Base-by-base conservation (phyloP, 2,329 filamentous ascomycete genomes). In the Penicillium sp. region DNA sequence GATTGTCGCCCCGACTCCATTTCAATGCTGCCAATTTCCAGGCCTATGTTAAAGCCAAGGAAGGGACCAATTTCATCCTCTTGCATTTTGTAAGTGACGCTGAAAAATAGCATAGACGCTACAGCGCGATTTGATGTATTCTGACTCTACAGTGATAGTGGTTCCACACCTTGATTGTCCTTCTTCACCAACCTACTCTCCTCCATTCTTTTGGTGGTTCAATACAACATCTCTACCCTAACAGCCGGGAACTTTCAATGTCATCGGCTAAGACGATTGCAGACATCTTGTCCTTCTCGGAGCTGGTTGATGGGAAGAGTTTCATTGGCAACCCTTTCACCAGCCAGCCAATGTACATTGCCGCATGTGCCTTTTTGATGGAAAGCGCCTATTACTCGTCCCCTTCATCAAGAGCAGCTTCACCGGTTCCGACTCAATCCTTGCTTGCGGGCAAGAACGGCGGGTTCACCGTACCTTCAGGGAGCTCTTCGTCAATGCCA, bases 181-280 rank as follows among this genome's bases (percentile, higher is more conserved):
- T 94, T 3, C 74, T 94, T 4, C 88, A 94, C 61, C 88, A 91
- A 55, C 89, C 89, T 0, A 91, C 88, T 0, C 72, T 95, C 1
- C 73, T 95, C 45, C 86, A 88, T 41, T 87, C 86, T 0, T 90
- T 93, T 48, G 81, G 82, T 56, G 81, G 79, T 2, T 73, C 74
- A 24, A 83, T 86, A 45, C 77, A 88, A 43, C 85, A 89, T 47
- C 75, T 95, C 1, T 81, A 89, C 34, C 81, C 85, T 0, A 88
- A 93, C 61, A 93, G 88, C 55, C 83, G 87, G 47, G 88, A 93
- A 64, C 61, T 83, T 4, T 88, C 86, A 51, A 90, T 91, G 85
- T 90, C 86, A 11, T 91, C 88, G 25, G 90, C 89, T 9, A 95
- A 94, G 71, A 94, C 89, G 0, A 93, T 95, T 51, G 88, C 88